Evolutionary conservation across 2,329 filamentous ascomycete species (phyloP).

Genomic region (Penicillium griseofulvum): DNA sequence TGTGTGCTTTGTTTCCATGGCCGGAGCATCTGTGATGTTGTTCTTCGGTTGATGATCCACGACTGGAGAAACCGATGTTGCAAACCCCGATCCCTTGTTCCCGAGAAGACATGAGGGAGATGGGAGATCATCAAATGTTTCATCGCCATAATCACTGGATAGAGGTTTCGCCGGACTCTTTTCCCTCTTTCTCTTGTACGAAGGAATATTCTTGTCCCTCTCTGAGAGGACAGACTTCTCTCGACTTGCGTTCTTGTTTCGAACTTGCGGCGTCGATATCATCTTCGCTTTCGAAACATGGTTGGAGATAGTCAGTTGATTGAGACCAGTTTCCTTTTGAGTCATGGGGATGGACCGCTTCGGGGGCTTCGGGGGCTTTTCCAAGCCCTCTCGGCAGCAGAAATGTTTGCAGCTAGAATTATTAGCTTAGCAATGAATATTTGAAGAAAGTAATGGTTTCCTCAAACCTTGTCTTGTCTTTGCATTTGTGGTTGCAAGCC

Average conservation of each 20-base stretch:
- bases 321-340: conserved; percentile 27
- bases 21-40: background rate
- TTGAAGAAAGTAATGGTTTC: background rate
- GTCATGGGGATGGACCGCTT: conserved; percentile 15
- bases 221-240: background rate
- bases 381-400: conserved; percentile 69
- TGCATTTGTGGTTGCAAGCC: conserved; percentile 71
- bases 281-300: background rate
- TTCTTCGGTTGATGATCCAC: background rate
- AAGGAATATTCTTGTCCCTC: background rate
- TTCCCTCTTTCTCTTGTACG: background rate
- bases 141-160: conserved; percentile 36
- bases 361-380: conserved; percentile 57
- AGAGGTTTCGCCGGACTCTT: conserved; percentile 4
- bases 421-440: conserved; percentile 26
- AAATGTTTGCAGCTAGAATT: conserved; percentile 63
- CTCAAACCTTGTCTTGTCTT: conserved; percentile 51
- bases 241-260: background rate
- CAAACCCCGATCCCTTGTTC: background rate
- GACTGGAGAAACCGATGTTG: background rate
- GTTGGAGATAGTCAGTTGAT: conserved; percentile 26
- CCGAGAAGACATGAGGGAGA: conserved; percentile 32
- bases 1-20: too few species aligned
- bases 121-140: conserved; percentile 38
- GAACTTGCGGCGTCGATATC: background rate